Conservation (phyloP, 805 yeast species). For the Dipodascus albidus region DNA sequence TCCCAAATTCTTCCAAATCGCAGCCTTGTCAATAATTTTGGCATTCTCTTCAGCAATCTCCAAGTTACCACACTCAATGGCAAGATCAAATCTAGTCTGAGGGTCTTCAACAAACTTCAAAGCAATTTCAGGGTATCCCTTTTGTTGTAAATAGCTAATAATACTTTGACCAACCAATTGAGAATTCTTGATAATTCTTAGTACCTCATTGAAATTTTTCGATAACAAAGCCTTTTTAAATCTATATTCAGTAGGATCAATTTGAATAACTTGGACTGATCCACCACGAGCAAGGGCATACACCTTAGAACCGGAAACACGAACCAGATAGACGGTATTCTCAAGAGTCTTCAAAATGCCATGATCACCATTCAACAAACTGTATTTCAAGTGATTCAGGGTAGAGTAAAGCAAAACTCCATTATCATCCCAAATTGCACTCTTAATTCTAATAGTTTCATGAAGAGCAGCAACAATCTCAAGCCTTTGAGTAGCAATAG, state of each 20-base stretch:
- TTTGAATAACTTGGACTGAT: constrained; percentile 59
- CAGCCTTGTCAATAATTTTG: constrained; percentile 50
- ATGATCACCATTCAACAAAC: constrained; percentile 83
- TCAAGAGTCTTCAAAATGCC: constrained; percentile 92
- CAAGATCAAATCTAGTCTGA: constrained; percentile 89
- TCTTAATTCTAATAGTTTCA: constrained; percentile 92
- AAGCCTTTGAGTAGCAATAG: constrained; percentile 64
- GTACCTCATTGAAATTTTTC: constrained; percentile 83
- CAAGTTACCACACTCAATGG: constrained; percentile 86
- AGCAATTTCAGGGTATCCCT: constrained; percentile 96
- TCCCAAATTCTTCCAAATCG: constrained; percentile 73
- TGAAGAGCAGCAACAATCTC: constrained; percentile 76
- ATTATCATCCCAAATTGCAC: constrained; percentile 95
- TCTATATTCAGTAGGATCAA: constrained; percentile 95
- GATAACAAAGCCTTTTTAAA: constrained; percentile 88
- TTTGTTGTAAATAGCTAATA: constrained; percentile 85
- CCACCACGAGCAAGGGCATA: constrained; percentile 81
- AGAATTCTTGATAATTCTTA: constrained; percentile 76
- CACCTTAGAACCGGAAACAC: constrained; percentile 57
- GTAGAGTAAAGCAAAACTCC: constrained; percentile 90
- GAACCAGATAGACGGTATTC: constrained; percentile 72
- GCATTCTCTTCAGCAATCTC: constrained; percentile 86
- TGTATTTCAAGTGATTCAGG: constrained; percentile 88
- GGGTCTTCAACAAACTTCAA: constrained; percentile 94
- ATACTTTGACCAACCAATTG: constrained; percentile 95